phyloP scores from a whole-genome alignment of 1,284 basidiomycete genomes.

The Chiua sp. region DNA sequence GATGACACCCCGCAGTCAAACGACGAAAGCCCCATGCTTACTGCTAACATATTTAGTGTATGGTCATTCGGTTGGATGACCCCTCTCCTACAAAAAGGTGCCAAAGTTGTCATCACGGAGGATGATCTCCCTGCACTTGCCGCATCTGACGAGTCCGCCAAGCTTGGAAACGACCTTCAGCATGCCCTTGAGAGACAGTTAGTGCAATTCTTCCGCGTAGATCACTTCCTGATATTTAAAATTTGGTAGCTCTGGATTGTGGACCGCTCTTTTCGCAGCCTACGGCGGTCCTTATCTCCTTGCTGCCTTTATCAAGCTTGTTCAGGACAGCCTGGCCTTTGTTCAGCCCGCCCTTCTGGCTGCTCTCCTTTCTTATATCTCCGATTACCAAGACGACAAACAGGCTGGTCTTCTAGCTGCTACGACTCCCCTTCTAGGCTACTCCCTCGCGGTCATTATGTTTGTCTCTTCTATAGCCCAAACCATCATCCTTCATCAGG shows the following conservation, averaged over 20 bases:
- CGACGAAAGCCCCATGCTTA: constrained; percentile 74
- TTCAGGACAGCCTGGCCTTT: constrained; percentile 85
- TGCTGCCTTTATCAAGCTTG: constrained; percentile 72
- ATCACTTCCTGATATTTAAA: neutral
- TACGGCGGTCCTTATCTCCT: constrained; percentile 82
- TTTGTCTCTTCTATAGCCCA: constrained; percentile 79
- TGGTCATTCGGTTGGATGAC: constrained; percentile 87
- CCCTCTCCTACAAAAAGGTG: constrained; percentile 74
- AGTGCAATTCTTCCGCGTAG: constrained; percentile 18
- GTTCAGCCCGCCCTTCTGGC: constrained; percentile 75
- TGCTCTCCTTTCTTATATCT: constrained; percentile 23
- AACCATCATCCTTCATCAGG: constrained; percentile 88
- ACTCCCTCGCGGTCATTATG: constrained; percentile 80
- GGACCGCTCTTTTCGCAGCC: constrained; percentile 73
- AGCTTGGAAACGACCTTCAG: constrained; percentile 71
- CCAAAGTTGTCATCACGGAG: constrained; percentile 69
- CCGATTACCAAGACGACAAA: constrained; percentile 65
- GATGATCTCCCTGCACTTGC: constrained; percentile 76
- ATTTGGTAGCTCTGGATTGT: constrained; percentile 52
- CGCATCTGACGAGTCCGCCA: constrained; percentile 73
- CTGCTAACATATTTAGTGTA: constrained; percentile 84
- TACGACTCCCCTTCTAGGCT: constrained; percentile 62
- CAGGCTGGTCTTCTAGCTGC: constrained; percentile 16
- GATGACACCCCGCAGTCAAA: constrained; percentile 59
- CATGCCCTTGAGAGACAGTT: constrained; percentile 65